Conservation (phyloP, 1,284 basidiomycete genomes). For the Wolfiporia cocos region DNA sequence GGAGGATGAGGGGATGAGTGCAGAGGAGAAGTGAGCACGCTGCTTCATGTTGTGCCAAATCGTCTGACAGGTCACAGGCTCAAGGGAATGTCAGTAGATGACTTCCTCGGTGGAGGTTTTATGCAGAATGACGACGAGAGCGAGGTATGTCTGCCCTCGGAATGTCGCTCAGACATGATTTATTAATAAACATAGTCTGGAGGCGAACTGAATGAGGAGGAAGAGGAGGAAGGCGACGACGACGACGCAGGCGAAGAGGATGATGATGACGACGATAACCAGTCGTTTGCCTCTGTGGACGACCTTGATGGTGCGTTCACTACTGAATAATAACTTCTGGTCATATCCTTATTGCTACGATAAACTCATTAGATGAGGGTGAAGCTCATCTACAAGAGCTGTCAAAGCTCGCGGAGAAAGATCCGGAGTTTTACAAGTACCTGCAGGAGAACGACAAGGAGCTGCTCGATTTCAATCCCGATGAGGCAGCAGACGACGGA, state of each 20-base stretch:
- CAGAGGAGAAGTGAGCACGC: constrained; percentile 25
- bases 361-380: constrained; percentile 49
- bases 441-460: constrained; percentile 94
- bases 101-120: constrained; percentile 74
- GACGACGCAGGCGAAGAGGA: constrained; percentile 38
- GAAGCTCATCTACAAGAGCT: constrained; percentile 74
- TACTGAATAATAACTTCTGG: neutral
- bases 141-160: constrained; percentile 26
- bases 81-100: constrained; percentile 72
- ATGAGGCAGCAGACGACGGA: constrained; percentile 27
- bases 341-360: neutral
- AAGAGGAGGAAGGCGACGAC: too few species aligned
- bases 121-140: constrained; percentile 59
- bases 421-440: constrained; percentile 98
- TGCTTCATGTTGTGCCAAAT: neutral
- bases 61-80: constrained; percentile 22
- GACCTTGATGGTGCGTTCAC: constrained; percentile 56
- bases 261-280: constrained; percentile 51
- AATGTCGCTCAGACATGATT: too few species aligned
- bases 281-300: constrained; percentile 72
- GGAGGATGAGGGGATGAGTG: constrained; percentile 33
- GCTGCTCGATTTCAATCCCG: constrained; percentile 72
- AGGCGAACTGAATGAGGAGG: too few species aligned
- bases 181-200: too few species aligned
- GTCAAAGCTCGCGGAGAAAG: constrained; percentile 89